Evolutionary conservation across 73 alveolate species (phyloP).

Genomic region (Halteria grandinella): DNA sequence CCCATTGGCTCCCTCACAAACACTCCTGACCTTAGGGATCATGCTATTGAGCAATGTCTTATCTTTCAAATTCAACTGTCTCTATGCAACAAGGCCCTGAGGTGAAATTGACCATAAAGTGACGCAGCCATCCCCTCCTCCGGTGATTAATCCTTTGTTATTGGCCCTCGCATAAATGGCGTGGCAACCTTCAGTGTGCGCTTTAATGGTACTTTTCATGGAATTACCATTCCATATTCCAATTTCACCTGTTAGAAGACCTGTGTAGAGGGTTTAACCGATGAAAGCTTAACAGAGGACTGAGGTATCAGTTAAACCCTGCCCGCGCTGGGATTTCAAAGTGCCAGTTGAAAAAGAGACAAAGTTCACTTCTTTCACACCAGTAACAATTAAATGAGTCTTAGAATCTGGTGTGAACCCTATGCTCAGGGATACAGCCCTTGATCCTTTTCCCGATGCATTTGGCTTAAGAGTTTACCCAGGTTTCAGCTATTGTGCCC

Average conservation of each 20-base stretch:
- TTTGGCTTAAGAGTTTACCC: conserved; percentile 71
- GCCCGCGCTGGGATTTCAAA: conserved; percentile 83
- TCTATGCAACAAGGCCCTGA: conserved; percentile 49
- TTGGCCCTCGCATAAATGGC: conserved; percentile 79
- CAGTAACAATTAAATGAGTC: conserved; percentile 84
- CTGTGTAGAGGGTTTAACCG: conserved; percentile 86
- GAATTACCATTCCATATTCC: conserved; percentile 83
- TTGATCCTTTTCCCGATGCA: conserved; percentile 92
- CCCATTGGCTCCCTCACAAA: conserved; percentile 90
- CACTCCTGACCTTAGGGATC: conserved; percentile 89
- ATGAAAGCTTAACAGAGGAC: conserved; percentile 88
- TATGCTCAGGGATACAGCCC: conserved; percentile 88
- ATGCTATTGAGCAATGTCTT: conserved; percentile 74
- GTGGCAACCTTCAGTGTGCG: conserved; percentile 86
- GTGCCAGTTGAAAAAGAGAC: conserved; percentile 79
- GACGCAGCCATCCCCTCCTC: conserved; percentile 92
- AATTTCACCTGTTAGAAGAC: conserved; percentile 88
- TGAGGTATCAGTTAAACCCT: conserved; percentile 93
- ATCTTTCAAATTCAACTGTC: conserved; percentile 60
- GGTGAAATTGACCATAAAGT: conserved; percentile 71
- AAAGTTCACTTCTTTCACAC: conserved; percentile 92
- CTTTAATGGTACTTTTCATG: conserved; percentile 78
- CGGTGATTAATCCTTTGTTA: conserved; percentile 93
- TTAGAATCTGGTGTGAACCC: conserved; percentile 84
- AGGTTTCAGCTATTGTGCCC: conserved; percentile 84